These are phyloP conservation scores for Mycena sp. DNA, from an alignment of 1,284 basidiomycete genomes.

Conservation along the genomic window DNA sequence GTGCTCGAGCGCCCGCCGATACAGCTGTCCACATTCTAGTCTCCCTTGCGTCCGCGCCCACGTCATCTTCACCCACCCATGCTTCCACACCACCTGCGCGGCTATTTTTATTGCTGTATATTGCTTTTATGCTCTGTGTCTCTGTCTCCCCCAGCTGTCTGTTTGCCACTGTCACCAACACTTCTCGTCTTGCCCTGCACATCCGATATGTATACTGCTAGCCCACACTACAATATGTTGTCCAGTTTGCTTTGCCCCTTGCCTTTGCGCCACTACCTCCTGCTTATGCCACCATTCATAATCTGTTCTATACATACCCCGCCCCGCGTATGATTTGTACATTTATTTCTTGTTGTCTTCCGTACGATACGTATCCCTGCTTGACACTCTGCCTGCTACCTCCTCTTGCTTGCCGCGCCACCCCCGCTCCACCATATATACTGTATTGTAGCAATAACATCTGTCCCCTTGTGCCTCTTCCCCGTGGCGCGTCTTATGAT, in stretches of 20 bases:
- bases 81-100: not conserved
- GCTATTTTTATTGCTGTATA: slow-evolving; percentile 38
- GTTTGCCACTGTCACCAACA: not conserved
- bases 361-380: not conserved
- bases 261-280: not conserved
- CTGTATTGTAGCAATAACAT: slow-evolving; percentile 1
- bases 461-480: not conserved
- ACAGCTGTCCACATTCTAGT: slow-evolving; percentile 30
- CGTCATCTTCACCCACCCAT: slow-evolving; percentile 15
- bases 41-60: not conserved
- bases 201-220: not conserved
- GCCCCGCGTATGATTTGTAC: not conserved
- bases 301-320: not conserved
- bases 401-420: not conserved
- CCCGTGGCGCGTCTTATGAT: too few relatives aligned
- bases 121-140: slow-evolving; percentile 36
- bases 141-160: not conserved
- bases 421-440: not conserved
- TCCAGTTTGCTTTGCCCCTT: not conserved
- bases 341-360: not conserved
- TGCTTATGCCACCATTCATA: not conserved
- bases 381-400: not conserved
- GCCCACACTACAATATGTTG: not conserved
- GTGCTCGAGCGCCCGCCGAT: slow-evolving; percentile 38
- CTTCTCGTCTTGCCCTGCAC: not conserved